Evolutionary conservation across 495 filamentous ascomycete genomes (phyloP), one percentile per base, ranked within the genome.

Genomic region (Penicillium soppii): DNA sequence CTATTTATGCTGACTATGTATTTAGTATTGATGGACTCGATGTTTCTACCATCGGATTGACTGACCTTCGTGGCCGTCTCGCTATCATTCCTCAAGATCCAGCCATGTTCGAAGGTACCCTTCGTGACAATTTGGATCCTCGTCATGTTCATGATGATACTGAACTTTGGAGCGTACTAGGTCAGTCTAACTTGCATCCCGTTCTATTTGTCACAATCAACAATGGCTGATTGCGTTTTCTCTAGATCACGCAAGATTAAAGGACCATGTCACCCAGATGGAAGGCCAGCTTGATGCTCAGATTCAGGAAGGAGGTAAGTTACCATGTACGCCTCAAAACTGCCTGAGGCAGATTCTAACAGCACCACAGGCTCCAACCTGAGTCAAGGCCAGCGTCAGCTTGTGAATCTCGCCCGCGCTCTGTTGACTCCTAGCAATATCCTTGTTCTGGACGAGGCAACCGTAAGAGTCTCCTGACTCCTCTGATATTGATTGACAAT

Each of bases 51-150:
- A 96, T 97, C 70, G 95, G 95, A 6, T 72, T 99, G 47, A 69
- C 90, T 45, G 95, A 97, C 65, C 79, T 99, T 48, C 82, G 95
- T 49, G 82, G 91, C 20, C 87, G 94, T 43, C 80, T 99, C 30
- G 92, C 95, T 35, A 99, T 99, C 68, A 99, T 99, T 58, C 95
- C 95, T 16, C 95, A 99, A 63, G 95, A 99, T 73, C 91, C 95
- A 42, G 91, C 92, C 59, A 82, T 99, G 59, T 99, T 99, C 61
- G 91, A 97, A 74, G 95, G 95, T 38, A 92, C 91, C 15, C 79
- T 99, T 54, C 82, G 95, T 59, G 95, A 97, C 69, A 99, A 99
- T 66, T 80, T 99, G 29, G 95, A 99, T 64, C 95, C 95, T 27
- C 88, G 88, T 29, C 87, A 95, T 69, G 90, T 92, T 43, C 92